phyloP scores from a whole-genome alignment of 495 filamentous ascomycete genomes.

The Aspergillus nanangensis region DNA sequence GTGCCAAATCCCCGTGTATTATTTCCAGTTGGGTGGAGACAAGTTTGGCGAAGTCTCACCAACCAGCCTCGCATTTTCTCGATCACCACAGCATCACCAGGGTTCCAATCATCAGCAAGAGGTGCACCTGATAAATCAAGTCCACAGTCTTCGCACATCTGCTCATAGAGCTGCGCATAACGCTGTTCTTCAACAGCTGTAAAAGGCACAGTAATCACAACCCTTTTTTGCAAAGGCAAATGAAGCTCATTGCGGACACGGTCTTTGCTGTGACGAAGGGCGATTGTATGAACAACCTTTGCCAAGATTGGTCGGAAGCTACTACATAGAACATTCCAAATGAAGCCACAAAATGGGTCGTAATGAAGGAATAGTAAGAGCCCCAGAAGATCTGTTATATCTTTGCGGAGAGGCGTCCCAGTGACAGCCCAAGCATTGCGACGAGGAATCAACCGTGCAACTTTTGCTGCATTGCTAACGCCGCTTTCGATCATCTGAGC shows the following conservation, averaged over 20 bases:
- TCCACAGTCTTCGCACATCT: conserved; percentile 67
- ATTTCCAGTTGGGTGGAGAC: conserved; percentile 72
- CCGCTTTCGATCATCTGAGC: conserved; percentile 94
- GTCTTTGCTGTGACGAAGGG: conserved; percentile 83
- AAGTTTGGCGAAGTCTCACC: conserved; percentile 70
- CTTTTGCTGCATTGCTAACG: conserved; percentile 73
- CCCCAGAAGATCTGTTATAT: conserved; percentile 62
- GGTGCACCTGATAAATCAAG: conserved; percentile 62
- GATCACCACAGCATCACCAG: conserved; percentile 48
- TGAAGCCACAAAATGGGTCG: conserved; percentile 63
- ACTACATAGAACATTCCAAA: conserved; percentile 64
- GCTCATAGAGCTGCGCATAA: conserved; percentile 65
- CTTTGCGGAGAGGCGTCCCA: conserved; percentile 80
- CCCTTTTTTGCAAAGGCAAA: conserved; percentile 70
- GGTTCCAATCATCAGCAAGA: conserved; percentile 54
- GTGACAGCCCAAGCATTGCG: conserved; percentile 90
- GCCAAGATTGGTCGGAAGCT: conserved; percentile 57
- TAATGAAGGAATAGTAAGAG: conserved; percentile 77
- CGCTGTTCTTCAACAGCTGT: conserved; percentile 83
- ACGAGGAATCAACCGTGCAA: conserved; percentile 75
- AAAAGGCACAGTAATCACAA: conserved; percentile 87
- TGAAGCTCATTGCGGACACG: conserved; percentile 64
- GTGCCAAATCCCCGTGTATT: conserved; percentile 65
- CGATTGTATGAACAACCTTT: conserved; percentile 60
- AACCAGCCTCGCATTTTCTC: conserved; percentile 70